phyloP scores from a whole-genome alignment of 345 rosid genomes.

The Gynandropsis gynandra region DNA sequence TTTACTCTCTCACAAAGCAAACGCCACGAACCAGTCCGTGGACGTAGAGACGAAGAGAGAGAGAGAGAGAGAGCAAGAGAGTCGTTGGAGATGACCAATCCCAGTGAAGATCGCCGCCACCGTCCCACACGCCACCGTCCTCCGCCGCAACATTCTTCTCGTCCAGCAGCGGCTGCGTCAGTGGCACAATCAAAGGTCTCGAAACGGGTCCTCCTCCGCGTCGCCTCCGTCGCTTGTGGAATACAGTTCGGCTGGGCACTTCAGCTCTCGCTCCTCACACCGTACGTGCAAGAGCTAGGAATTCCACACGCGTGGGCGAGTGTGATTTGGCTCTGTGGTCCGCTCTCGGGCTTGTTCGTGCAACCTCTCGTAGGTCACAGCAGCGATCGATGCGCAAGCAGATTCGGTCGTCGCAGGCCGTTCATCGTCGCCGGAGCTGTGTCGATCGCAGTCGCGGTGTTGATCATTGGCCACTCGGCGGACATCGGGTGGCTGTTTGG shows the following conservation, averaged over 20 bases:
- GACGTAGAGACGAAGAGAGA: constrained; percentile 2
- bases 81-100: constrained; percentile 14
- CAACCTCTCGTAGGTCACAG: constrained; percentile 90
- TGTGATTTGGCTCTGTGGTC: constrained; percentile 94
- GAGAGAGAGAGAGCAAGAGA: neutral
- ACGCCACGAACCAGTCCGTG: neutral
- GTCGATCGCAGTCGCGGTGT: constrained; percentile 51
- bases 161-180: constrained; percentile 30
- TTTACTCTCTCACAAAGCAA: constrained; percentile 14
- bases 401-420: constrained; percentile 88
- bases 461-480: constrained; percentile 73
- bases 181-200: constrained; percentile 35
- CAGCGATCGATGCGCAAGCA: constrained; percentile 82
- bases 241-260: constrained; percentile 98
- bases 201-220: constrained; percentile 64
- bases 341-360: constrained; percentile 80
- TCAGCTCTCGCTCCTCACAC: constrained; percentile 88
- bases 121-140: constrained; percentile 25
- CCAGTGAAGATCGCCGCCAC: constrained; percentile 30
- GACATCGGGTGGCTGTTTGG: constrained; percentile 89
- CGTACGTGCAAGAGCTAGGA: constrained; percentile 96
- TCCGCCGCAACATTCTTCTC: constrained; percentile 11
- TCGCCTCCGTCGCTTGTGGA: constrained; percentile 87
- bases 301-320: constrained; percentile 97
- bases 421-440: constrained; percentile 59